Base-by-base conservation (phyloP, 2,329 filamentous ascomycete genomes). In the Shiraia bambusicola region DNA sequence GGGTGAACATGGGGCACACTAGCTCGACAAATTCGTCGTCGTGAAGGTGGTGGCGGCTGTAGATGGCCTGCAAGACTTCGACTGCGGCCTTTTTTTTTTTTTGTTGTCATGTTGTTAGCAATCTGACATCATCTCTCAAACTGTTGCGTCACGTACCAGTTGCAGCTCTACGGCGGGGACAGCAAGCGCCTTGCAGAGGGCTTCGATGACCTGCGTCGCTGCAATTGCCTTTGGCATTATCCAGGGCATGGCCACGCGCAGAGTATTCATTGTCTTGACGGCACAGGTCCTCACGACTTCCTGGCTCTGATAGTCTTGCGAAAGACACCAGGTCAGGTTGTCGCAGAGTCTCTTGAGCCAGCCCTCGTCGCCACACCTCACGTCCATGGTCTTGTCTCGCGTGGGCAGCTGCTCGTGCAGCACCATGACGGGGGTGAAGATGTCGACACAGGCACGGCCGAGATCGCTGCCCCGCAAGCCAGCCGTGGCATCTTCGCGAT, bases 371-470 rank as follows among this genome's bases (percentile, higher is more conserved):
- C 87, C 89, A 63, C 74, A 86, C 28, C 92, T 83, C 40, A 95
- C 81, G 37, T 84, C 79, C 17, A 84, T 76, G 33, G 78, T 80
- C 28, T 79, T 76, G 50, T 88, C 84, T 54, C 89, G 78, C 56
- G 85, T 83, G 9, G 88, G 85, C 58, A 90, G 88, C 16, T 86
- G 78, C 50, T 94, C 86, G 48, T 81, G 72, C 40, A 95, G 81
- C 14, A 95, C 84, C 1, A 76, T 72, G 16, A 81, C 76, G 1
- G 93, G 89, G 0, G 91, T 95, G 66, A 95, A 94, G 48, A 97
- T 90, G 66, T 97, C 93, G 48, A 97, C 88, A 60, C 93, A 87
- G 9, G 88, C 88, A 65, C 89, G 87, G 64, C 90, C 95, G 48
- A 98, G 79, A 40, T 88, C 82, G 37, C 84, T 86, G 63, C 92